Base-by-base conservation (phyloP, 768 basidiomycete species). In the Tylopilus plumbeoviolaceoides region DNA sequence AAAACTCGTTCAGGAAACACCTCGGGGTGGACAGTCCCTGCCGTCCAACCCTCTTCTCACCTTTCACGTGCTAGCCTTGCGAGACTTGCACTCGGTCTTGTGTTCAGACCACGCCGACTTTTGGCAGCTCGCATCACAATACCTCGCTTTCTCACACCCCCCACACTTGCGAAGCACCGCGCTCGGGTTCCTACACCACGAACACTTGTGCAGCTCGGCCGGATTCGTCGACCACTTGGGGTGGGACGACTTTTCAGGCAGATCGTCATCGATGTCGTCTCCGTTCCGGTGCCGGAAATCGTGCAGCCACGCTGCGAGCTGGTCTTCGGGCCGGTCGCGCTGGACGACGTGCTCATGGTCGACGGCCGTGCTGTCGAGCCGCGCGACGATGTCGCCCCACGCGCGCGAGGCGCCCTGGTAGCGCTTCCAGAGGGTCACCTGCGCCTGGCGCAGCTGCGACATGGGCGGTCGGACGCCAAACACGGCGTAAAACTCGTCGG, bases 141-240 rank as follows among this genome's bases (percentile, higher is more conserved):
- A 59, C 18, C 75, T 75, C 10, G 74, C 68, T 49, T 67, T 71
- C 23, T 59, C 69, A 48, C 78, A 80, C 2, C 75, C 71, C 5
- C 67, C 62, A 55, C 82, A 84, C 63, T 80, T 83, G 56, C 74
- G 73, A 44, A 84, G 63, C 7, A 73, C 73, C 0, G 80, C 82
- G 46, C 79, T 84, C 7, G 83, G 83, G 52, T 84, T 85, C 7
- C 77, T 73, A 55, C 85, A 86, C 50, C 78, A 82, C 23, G 83
- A 82, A 59, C 85, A 87, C 23, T 75, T 68, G 65, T 82, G 85
- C 39, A 87, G 66, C 35, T 66, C 73, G 8, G 83, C 77, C 18
- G 70, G 68, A 43, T 82, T 80, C 18, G 66, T 63, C 52, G 73
- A 78, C 58, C 82, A 71, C 59, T 72, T 76, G 12, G 78, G 74